Conservation (phyloP, 768 basidiomycete species). For the Phanerochaete carnosa region DNA sequence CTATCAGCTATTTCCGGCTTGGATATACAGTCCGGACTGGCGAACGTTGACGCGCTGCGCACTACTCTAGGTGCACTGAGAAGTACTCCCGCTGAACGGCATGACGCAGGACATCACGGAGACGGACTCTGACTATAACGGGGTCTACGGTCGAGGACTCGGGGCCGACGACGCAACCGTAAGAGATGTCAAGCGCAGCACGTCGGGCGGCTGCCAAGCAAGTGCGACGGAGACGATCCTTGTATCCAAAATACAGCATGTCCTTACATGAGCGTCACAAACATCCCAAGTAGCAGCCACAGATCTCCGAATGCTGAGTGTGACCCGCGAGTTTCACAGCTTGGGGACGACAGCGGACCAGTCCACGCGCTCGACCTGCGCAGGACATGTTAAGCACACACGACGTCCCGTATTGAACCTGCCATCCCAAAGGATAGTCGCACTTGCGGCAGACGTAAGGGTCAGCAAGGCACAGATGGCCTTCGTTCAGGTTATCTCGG, state of each 20-base stretch:
- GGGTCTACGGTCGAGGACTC: slow-evolving; percentile 21
- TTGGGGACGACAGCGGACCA: slow-evolving; percentile 50
- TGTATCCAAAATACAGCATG: background rate
- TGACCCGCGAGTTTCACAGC: slow-evolving; percentile 17
- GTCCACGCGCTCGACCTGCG: slow-evolving; percentile 46
- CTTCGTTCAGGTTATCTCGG: slow-evolving; percentile 10
- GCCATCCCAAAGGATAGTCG: slow-evolving; percentile 29
- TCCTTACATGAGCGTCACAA: background rate
- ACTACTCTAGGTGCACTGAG: slow-evolving; percentile 14
- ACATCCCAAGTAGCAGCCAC: background rate
- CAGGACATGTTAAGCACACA: background rate
- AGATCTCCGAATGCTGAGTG: background rate
- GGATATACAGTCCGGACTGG: too few species aligned
- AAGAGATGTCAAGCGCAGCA: slow-evolving; percentile 4
- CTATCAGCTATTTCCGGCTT: too few species aligned
- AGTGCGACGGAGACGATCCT: background rate
- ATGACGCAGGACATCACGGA: slow-evolving; percentile 15
- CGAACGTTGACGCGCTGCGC: too few species aligned
- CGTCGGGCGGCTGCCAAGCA: too few species aligned
- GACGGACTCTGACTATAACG: slow-evolving; percentile 18
- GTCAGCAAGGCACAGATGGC: slow-evolving; percentile 14
- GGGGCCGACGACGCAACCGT: slow-evolving; percentile 19
- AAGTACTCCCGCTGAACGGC: slow-evolving; percentile 18
- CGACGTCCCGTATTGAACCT: slow-evolving; percentile 18
- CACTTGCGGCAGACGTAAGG: slow-evolving; percentile 18